A percentile compares a stretch with the other conserved stretches of the same genome.
Conservation (phyloP, 805 yeast species). For the Gaillardinia entomophila region DNA sequence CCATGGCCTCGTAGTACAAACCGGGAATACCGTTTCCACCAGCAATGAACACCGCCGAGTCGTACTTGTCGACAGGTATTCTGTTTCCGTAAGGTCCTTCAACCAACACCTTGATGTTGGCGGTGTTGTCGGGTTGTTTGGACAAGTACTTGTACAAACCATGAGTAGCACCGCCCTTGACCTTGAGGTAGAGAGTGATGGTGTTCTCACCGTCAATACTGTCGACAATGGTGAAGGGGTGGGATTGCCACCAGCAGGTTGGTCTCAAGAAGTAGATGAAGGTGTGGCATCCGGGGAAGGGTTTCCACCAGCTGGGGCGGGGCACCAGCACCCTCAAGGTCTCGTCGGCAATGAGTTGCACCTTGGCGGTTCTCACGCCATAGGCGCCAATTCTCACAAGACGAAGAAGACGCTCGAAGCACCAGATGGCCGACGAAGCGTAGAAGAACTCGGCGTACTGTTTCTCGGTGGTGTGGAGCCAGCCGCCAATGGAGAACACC, state of each 20-base stretch:
- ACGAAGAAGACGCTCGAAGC: conserved; percentile 29
- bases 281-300: conserved; percentile 51
- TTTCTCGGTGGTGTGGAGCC: conserved; percentile 36
- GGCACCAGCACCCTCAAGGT: conserved; percentile 42
- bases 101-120: conserved; percentile 23
- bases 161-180: conserved; percentile 35
- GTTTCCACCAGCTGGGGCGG: conserved; percentile 45
- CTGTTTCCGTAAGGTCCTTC: conserved; percentile 39
- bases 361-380: conserved; percentile 34
- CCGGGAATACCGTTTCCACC: conserved; percentile 42
- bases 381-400: conserved; percentile 26
- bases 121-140: conserved; percentile 25
- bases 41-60: conserved; percentile 20
- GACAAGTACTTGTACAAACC: conserved; percentile 28
- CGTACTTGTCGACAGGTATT: conserved; percentile 25
- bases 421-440: conserved; percentile 33
- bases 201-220: conserved; percentile 25
- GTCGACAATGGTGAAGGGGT: conserved; percentile 62
- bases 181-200: conserved; percentile 19
- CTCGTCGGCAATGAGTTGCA: conserved; percentile 32
- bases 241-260: conserved; percentile 60
- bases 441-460: conserved; percentile 20
- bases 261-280: conserved; percentile 53
- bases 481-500: conserved; percentile 41
- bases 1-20: conserved; percentile 24